Evolutionary conservation across 2,329 filamentous ascomycete species (phyloP).

Genomic region (Colletotrichum sansevieriae): DNA sequence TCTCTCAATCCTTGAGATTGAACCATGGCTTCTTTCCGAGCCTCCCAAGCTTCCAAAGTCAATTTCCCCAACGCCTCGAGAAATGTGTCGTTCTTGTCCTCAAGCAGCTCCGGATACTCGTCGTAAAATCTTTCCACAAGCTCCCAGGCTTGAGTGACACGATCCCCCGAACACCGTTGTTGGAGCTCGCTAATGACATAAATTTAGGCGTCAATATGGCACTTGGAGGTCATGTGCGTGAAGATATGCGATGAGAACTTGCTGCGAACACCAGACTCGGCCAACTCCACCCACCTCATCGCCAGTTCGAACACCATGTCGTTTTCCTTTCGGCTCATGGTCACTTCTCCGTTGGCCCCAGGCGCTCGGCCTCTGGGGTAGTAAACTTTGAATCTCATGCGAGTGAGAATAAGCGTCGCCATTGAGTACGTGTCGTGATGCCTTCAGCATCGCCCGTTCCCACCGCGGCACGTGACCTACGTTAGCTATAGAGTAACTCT

Average conservation of each 20-base stretch:
- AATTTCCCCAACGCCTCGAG: slow-evolving; percentile 2
- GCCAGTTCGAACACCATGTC: slow-evolving; percentile 47
- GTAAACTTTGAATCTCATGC: slow-evolving; percentile 48
- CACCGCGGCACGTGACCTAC: no score
- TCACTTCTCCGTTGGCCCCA: slow-evolving; percentile 1
- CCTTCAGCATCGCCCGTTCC: no score
- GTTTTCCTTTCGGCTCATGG: slow-evolving; percentile 43
- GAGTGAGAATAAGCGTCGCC: slow-evolving; percentile 45
- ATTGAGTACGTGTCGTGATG: slow-evolving; percentile 42
- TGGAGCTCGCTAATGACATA: slow-evolving; percentile 50
- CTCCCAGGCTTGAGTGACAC: slow-evolving; percentile 46
- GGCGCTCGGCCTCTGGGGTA: slow-evolving; percentile 45
- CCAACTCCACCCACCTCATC: slow-evolving; percentile 45
- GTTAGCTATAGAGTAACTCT: no score
- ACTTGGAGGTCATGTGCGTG: slow-evolving; percentile 46
- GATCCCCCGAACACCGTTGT: slow-evolving; percentile 34
- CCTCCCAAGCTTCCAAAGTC: slow-evolving; percentile 24
- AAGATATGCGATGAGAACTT: slow-evolving; percentile 49
- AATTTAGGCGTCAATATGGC: slow-evolving; percentile 49
- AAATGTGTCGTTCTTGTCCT: not conserved
- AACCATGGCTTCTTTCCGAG: not conserved
- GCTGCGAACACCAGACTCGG: slow-evolving; percentile 43
- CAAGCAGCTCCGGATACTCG: slow-evolving; percentile 43
- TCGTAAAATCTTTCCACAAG: slow-evolving; percentile 46
- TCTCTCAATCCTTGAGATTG: not conserved